These are phyloP conservation scores for Citrullus mucosospermus DNA, from an alignment of 306 rosid species.

Conservation along the genomic window DNA sequence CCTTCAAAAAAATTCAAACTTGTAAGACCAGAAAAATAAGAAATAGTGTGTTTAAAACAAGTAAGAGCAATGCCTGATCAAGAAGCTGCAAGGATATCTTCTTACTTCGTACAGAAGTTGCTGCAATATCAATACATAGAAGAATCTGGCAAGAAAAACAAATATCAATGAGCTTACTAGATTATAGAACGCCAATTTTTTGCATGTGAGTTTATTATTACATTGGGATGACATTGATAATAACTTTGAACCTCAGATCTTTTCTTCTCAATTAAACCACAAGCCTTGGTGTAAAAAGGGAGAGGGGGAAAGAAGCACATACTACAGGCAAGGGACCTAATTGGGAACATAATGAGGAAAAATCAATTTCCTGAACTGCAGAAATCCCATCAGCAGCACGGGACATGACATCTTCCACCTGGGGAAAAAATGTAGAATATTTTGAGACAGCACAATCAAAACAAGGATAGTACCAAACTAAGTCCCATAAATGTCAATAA, in stretches of 20 bases:
- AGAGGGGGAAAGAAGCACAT: constrained; percentile 24
- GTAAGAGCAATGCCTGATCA: constrained; percentile 57
- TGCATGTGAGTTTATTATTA: neutral
- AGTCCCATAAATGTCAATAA: neutral
- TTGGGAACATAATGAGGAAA: constrained; percentile 73
- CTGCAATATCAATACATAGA: constrained; percentile 88
- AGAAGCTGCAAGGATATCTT: constrained; percentile 76
- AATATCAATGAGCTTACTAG: constrained; percentile 22
- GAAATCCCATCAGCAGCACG: constrained; percentile 43
- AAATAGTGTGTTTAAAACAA: neutral
- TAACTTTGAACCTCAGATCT: neutral
- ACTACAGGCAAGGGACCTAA: constrained; percentile 88
- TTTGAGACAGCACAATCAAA: neutral
- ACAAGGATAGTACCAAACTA: neutral
- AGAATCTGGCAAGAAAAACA: constrained; percentile 62
- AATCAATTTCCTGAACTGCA: constrained; percentile 64
- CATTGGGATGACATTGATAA: neutral
- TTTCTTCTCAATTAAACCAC: neutral
- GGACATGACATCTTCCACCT: constrained; percentile 87
- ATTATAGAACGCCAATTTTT: constrained; percentile 2
- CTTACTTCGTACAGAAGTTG: constrained; percentile 82
- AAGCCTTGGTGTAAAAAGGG: neutral
- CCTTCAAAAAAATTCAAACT: neutral
- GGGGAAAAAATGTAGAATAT: constrained; percentile 2
- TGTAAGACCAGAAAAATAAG: neutral